These are phyloP conservation scores for Hippophae gyantsensis DNA, from an alignment of 306 rosid species.

Conservation along the genomic window DNA sequence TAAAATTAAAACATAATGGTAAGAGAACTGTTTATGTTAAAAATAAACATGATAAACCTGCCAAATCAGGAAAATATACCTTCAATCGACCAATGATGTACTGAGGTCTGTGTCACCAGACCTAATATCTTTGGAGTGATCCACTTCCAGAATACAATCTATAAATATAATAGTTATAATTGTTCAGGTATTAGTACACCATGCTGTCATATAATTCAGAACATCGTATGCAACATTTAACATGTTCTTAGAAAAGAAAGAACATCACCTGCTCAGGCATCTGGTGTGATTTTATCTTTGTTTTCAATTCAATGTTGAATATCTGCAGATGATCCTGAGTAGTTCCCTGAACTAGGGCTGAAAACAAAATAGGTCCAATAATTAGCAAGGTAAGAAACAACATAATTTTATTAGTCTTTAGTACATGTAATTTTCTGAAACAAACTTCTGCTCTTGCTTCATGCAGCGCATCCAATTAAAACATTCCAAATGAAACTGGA, in stretches of 20 bases:
- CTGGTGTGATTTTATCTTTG: slow-evolving; percentile 67
- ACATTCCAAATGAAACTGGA: no score
- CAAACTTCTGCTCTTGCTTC: no score
- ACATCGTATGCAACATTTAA: neutral
- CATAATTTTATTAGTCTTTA: no score
- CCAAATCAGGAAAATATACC: slow-evolving; percentile 18
- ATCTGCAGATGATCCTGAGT: slow-evolving; percentile 82
- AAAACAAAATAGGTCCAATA: slow-evolving; percentile 9
- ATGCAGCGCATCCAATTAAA: no score
- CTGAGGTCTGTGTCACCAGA: slow-evolving; percentile 59
- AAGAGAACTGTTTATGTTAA: slow-evolving; percentile 12
- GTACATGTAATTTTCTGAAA: no score
- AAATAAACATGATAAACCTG: neutral
- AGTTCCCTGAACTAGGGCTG: slow-evolving; percentile 72
- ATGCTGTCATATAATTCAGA: neutral
- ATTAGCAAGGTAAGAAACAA: neutral
- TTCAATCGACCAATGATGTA: slow-evolving; percentile 72
- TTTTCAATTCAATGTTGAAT: slow-evolving; percentile 59
- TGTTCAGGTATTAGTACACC: slow-evolving; percentile 1
- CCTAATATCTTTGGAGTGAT: slow-evolving; percentile 50
- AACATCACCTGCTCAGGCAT: slow-evolving; percentile 64
- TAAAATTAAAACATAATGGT: neutral
- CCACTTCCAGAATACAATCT: slow-evolving; percentile 90
- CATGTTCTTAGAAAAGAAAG: slow-evolving; percentile 8
- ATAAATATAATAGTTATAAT: neutral